Evolutionary conservation across 2,329 filamentous ascomycete genomes (phyloP).

Genomic region (Diaporthe citri): DNA sequence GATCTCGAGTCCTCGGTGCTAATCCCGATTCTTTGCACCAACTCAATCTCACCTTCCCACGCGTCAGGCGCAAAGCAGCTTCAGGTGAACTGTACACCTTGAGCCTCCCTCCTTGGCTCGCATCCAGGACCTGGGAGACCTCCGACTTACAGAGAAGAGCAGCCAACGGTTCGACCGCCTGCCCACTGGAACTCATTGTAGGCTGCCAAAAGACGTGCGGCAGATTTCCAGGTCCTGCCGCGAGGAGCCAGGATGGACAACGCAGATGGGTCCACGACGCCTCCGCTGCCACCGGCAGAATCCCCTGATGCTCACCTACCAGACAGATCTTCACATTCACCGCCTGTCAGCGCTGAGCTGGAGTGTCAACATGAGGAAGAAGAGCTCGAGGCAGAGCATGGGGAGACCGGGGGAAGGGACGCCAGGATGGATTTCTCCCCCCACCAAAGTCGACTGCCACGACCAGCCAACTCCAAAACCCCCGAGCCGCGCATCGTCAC

Average conservation of each 20-base stretch:
- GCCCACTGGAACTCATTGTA: not conserved
- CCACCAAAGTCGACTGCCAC: slow-evolving; percentile 42
- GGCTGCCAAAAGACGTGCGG: not conserved
- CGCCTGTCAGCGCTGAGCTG: slow-evolving; percentile 6
- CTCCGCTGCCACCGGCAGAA: slow-evolving; percentile 38
- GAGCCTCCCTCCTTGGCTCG: not conserved
- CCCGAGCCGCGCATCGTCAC: slow-evolving; percentile 38
- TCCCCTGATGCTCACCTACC: slow-evolving; percentile 9
- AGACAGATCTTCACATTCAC: not conserved
- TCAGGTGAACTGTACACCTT: not conserved
- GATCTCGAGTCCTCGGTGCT: not conserved
- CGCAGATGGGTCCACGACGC: slow-evolving; percentile 36
- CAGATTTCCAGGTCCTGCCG: not conserved
- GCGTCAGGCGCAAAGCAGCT: not conserved
- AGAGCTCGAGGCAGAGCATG: not conserved
- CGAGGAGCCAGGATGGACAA: slow-evolving; percentile 31
- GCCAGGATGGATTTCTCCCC: slow-evolving; percentile 37
- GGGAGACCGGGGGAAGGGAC: slow-evolving; percentile 11
- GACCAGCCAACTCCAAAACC: slow-evolving; percentile 30
- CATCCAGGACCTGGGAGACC: not conserved
- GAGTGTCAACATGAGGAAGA: slow-evolving; percentile 1
- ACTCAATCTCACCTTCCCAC: not conserved
- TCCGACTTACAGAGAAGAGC: not conserved
- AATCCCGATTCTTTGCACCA: not conserved
- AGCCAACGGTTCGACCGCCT: not conserved